These are phyloP conservation scores for Radiomyces spectabilis DNA, from an alignment of 192 early-diverging fungal genomes.

Conservation along the genomic window DNA sequence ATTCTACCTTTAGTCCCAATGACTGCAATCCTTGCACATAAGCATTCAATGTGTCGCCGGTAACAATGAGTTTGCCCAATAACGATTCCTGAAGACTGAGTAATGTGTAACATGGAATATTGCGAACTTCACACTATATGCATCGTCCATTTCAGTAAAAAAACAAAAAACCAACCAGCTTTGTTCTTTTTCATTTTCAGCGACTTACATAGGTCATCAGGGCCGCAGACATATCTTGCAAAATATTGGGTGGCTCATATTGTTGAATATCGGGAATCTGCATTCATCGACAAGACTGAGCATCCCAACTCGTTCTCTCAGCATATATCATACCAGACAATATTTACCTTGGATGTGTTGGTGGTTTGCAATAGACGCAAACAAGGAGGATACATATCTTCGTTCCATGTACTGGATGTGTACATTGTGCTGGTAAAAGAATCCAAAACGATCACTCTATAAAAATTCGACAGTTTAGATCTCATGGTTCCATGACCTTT, in stretches of 20 bases:
- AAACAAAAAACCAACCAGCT: not conserved
- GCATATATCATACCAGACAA: not conserved
- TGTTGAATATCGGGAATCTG: not conserved
- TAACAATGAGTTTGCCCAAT: constrained; percentile 16
- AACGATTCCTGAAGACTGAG: constrained; percentile 21
- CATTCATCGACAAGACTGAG: not conserved
- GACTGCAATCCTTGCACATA: constrained; percentile 2
- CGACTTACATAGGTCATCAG: constrained; percentile 16
- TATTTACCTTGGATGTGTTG: not conserved
- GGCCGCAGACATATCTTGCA: constrained; percentile 11
- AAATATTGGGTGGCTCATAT: constrained; percentile 21
- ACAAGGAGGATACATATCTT: constrained; percentile 13
- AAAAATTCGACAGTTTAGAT: not conserved
- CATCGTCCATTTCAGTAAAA: not conserved
- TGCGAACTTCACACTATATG: constrained; percentile 16
- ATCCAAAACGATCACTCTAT: constrained; percentile 23
- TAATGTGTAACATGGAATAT: constrained; percentile 16
- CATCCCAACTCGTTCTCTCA: not conserved
- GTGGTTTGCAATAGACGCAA: constrained; percentile 19
- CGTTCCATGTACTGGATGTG: constrained; percentile 6
- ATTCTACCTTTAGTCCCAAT: not conserved
- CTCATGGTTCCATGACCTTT: too few species aligned
- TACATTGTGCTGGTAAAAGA: constrained; percentile 17
- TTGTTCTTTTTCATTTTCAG: not conserved
- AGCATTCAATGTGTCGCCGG: constrained; percentile 11